These are phyloP conservation scores for Eutypella sp. DNA, from an alignment of 2,329 filamentous ascomycete species.

Conservation along the genomic window DNA sequence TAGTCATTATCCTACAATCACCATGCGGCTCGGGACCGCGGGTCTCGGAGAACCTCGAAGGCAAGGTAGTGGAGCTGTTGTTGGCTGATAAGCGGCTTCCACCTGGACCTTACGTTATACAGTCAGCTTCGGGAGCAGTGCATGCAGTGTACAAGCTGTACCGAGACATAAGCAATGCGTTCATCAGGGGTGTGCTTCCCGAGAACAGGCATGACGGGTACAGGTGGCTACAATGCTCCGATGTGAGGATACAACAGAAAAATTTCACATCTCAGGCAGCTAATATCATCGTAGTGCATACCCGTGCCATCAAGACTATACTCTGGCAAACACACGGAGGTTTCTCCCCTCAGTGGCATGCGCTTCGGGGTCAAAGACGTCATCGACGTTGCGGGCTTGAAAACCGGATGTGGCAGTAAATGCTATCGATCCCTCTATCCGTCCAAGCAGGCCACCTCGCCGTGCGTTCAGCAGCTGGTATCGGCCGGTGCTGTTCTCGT, in stretches of 20 bases:
- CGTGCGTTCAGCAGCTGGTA: conserved; percentile 9
- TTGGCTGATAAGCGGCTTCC: neutral
- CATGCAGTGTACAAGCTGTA: conserved; percentile 7
- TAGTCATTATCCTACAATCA: neutral
- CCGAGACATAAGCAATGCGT: conserved; percentile 10
- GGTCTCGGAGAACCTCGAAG: neutral
- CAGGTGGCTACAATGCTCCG: conserved; percentile 8
- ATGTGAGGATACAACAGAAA: neutral
- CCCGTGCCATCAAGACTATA: conserved; percentile 14
- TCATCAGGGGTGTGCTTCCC: conserved; percentile 7
- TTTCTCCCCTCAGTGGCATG: conserved; percentile 8
- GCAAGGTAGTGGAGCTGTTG: neutral
- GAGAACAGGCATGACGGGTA: conserved; percentile 1
- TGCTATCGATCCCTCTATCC: conserved; percentile 9
- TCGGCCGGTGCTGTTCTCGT: conserved; percentile 16
- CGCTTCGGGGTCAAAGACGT: conserved; percentile 16
- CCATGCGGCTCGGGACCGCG: neutral
- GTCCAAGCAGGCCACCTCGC: conserved; percentile 1
- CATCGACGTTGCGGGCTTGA: conserved; percentile 12
- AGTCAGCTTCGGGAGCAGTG: conserved; percentile 4
- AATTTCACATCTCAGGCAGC: neutral
- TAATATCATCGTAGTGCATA: conserved; percentile 4
- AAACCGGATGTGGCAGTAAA: conserved; percentile 13
- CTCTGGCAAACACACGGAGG: neutral
- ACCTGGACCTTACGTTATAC: conserved; percentile 8